Base-by-base conservation (phyloP, 139 green algal genomes). In the Volvox reticuliferus region DNA sequence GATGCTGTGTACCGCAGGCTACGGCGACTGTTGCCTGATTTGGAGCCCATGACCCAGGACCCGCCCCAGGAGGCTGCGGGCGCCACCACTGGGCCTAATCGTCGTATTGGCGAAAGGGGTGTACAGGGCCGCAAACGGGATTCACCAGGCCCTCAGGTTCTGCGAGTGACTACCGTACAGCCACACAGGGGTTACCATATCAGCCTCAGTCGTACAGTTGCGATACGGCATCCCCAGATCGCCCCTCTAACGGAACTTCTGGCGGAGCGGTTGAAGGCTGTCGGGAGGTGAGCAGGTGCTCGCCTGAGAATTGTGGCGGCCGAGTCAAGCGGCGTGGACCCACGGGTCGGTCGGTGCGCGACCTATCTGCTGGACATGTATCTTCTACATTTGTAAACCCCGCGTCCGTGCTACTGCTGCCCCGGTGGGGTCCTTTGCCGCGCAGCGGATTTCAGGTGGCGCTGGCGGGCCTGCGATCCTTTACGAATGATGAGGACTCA, bases 191-290 rank as follows among this genome's bases (percentile, higher is more conserved):
- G 86, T 22, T 90, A 90, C 69, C 86, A 90, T 69, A 69, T 90
- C 73, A 84, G 73, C 71, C 86, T 90, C 73, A 90, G 86, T 71
- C 86, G 86, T 67, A 76, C 71, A 0, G 86, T 83, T 50, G 20
- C 86, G 44, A 75, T 90, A 32, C 30, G 71, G 13, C 73, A 84
- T 1, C 71, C n/a, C 2, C 86, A 90, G 86, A 90, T 90, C 30
- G 30, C 73, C 30, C 71, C 86, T 18, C 86, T 90, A 3, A 90
- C 86, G 6, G 12, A 18, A 22, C 69, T 28, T 32, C 86, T 90
- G 86, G 28, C 14, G 5, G 84, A 82, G 84, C 20, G 35, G 12
- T 67, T 82, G 69, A 19, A 19, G 0, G 65, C 1, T 0, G 28
- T 71, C 0, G 28, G 9, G 2, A 33, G 84, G 69, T 82, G 44